These are phyloP conservation scores for Fusarium circinatum DNA, from an alignment of 2,329 filamentous ascomycete genomes.

Conservation along the genomic window DNA sequence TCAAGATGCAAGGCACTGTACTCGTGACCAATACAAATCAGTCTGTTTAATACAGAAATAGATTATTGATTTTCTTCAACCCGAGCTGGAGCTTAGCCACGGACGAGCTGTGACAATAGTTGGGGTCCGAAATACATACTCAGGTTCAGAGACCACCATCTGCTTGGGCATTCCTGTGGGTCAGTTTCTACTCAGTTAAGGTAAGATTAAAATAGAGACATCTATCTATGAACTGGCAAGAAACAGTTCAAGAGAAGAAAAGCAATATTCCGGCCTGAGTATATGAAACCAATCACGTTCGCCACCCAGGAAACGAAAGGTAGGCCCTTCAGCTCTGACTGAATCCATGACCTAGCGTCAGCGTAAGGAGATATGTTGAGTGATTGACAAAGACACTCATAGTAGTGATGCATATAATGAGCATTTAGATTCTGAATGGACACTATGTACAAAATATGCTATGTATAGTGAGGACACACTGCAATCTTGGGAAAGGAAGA, in stretches of 20 bases:
- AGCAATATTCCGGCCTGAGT: no score
- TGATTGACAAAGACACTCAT: not conserved
- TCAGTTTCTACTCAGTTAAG: fast-evolving
- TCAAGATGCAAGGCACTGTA: not conserved
- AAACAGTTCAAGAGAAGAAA: no score
- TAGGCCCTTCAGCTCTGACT: not conserved
- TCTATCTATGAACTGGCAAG: not conserved
- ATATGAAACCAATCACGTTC: not conserved
- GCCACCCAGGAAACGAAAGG: not conserved
- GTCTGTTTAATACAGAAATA: not conserved
- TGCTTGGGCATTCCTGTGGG: not conserved
- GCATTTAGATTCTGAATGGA: not conserved
- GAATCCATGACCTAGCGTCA: not conserved
- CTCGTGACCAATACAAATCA: not conserved
- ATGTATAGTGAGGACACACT: not conserved
- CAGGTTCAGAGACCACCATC: not conserved
- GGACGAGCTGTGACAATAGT: fast-evolving
- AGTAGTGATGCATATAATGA: not conserved
- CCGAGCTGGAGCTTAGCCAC: not conserved
- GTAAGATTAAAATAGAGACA: not conserved
- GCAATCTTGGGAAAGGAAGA: not conserved
- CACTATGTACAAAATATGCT: not conserved
- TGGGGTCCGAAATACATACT: no score
- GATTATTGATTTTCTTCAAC: not conserved
- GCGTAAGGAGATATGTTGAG: not conserved